Conservation (phyloP, 192 early-diverging fungal species). For the Phycomyces nitens region DNA sequence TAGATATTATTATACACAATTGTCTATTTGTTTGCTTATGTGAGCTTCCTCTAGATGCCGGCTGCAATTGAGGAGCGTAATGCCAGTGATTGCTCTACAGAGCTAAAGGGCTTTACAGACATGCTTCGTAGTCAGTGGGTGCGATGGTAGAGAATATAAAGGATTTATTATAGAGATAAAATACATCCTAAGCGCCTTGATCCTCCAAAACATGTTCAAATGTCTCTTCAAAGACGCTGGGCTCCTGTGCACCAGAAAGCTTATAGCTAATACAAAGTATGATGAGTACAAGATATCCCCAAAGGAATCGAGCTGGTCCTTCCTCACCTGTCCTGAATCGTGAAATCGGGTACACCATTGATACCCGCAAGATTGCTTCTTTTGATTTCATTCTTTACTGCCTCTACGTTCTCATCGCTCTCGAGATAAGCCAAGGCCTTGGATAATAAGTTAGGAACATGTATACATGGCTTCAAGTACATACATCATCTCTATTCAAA, state of each 20-base stretch:
- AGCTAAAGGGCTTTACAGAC: conserved; percentile 29
- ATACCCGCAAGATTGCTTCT: conserved; percentile 44
- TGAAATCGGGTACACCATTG: conserved; percentile 70
- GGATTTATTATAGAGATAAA: not conserved
- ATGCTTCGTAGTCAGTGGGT: conserved; percentile 21
- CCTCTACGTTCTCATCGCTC: conserved; percentile 50
- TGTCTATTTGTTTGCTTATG: not conserved
- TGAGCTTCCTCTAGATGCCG: conserved; percentile 16
- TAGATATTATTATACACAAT: conserved; percentile 4
- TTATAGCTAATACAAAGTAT: conserved; percentile 12
- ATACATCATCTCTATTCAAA: conserved; percentile 43
- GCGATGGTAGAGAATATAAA: conserved; percentile 13
- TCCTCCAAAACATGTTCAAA: not conserved
- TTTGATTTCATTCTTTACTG: conserved; percentile 46
- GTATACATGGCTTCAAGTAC: not conserved
- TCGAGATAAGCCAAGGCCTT: conserved; percentile 46
- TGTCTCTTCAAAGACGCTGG: conserved; percentile 52
- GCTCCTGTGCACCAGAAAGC: conserved; percentile 68
- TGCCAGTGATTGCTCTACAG: conserved; percentile 36
- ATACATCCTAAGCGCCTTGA: not conserved
- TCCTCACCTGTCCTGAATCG: conserved; percentile 58
- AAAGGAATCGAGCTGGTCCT: no score
- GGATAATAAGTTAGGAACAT: not conserved
- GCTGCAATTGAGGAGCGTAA: conserved; percentile 16
- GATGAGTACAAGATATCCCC: not conserved